Evolutionary conservation across 2,329 filamentous ascomycete genomes (phyloP), one percentile per base, ranked within the genome.

Genomic region (Fusarium clavum): DNA sequence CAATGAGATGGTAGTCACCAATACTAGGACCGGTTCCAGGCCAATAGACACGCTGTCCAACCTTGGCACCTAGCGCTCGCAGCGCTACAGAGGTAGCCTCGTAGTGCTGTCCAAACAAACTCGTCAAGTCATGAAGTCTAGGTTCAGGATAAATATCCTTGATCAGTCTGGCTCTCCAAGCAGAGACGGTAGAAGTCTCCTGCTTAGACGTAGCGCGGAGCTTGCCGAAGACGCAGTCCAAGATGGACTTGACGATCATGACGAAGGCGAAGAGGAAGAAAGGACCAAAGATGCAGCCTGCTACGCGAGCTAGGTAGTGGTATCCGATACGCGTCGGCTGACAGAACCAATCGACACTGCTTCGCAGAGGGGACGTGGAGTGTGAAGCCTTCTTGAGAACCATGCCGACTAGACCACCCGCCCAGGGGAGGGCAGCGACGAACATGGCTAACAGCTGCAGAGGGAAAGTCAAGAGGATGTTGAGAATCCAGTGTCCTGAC

Each of bases 211-310:
- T 16, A 13, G 59, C 12, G 5, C 24, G 45, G 2, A 64, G 48
- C 2, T 29, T 64, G 5, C 59, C 59, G 5, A 64, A 64, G 4
- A 34, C 4, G 3, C 43, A 38, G 20, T 64, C 49, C 5, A 64
- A 3, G 0, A 20, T 2, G 2, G n/a, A 48, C 29, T 64, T 64
- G 7, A 57, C 7, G 11, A 64, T 7, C 11, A 64, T 25, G 29
- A 57, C 24, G 18, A 64, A 64, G 0, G 43, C 59, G 1, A 64
- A 64, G 11, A 64, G 49, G 7, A 64, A 64, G 20, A 64, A 64
- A 0, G 61, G 61, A 3, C 61, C 61, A 2, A 64, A 27, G 0
- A 64, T 12, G 0, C 61, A 64, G 2, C 59, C 48, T 1, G 62
- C 48, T 0, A 45, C 43, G 4, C 61, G 61, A 0, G 61, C 61